Percentiles rank a stretch among this genome's conserved stretches.
phyloP scores from a whole-genome alignment of 768 basidiomycete genomes.

The Auricularia sp. region DNA sequence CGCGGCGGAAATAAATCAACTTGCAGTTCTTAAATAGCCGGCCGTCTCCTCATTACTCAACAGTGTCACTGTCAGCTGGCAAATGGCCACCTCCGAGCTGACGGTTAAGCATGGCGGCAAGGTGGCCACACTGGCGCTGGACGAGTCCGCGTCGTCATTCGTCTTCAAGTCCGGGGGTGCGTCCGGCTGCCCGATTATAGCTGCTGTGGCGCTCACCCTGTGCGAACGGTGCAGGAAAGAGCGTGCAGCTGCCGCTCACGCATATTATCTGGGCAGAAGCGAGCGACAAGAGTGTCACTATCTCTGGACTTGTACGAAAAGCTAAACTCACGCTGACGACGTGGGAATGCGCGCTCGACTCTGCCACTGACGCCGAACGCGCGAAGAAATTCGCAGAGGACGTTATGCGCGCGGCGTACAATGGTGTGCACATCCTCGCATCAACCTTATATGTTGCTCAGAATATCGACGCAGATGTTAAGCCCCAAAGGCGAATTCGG shows the following conservation, averaged over 20 bases:
- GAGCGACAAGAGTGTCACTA: conserved; percentile 24
- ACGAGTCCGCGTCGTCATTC: conserved; percentile 20
- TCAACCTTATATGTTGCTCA: not conserved
- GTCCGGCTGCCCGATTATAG: not conserved
- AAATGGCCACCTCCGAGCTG: not conserved
- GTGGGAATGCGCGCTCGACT: conserved; percentile 25
- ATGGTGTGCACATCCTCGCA: conserved; percentile 32
- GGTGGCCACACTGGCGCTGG: conserved; percentile 15
- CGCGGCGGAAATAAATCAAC: no score
- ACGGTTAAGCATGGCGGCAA: conserved; percentile 4
- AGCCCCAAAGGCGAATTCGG: conserved; percentile 46
- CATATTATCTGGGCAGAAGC: conserved; percentile 49
- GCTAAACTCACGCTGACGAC: conserved; percentile 23
- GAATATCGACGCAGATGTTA: conserved; percentile 31
- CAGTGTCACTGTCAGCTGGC: not conserved
- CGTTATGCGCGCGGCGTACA: conserved; percentile 51
- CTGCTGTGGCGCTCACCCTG: not conserved
- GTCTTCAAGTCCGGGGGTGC: conserved; percentile 18
- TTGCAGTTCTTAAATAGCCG: not conserved
- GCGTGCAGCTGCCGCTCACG: conserved; percentile 28
- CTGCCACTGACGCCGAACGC: conserved; percentile 19
- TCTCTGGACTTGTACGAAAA: conserved; percentile 42
- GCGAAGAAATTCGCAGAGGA: conserved; percentile 44
- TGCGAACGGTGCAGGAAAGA: conserved; percentile 8
- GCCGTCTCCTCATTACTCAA: not conserved